Percentiles rank a stretch among this genome's conserved stretches.
Evolutionary conservation across 2,329 filamentous ascomycete genomes (phyloP).

Genomic region (Nectriaceae sp.): DNA sequence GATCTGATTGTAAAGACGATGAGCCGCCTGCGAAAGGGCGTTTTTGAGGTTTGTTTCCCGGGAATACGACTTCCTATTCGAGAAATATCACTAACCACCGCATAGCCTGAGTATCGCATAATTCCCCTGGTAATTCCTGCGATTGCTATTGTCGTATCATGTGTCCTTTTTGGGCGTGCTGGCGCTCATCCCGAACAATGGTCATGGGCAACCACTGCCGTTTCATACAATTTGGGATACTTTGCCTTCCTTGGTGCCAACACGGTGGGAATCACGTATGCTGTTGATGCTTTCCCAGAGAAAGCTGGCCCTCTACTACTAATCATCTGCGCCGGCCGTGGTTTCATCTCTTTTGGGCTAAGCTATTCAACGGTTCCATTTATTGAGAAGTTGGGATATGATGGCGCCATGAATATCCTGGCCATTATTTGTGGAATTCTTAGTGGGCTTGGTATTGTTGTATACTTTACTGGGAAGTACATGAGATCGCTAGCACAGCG

Average conservation of each 20-base stretch:
- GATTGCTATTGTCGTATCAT: not conserved
- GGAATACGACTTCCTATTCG: no score
- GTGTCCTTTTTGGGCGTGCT: conserved; percentile 7
- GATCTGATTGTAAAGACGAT: conserved; percentile 13
- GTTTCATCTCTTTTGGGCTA: conserved; percentile 27
- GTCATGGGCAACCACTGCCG: conserved; percentile 19
- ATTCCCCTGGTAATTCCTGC: conserved; percentile 3
- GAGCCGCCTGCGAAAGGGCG: not conserved
- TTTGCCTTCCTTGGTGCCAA: conserved; percentile 30
- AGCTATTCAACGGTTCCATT: conserved; percentile 24
- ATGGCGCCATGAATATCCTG: conserved; percentile 24
- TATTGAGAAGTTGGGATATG: conserved; percentile 17
- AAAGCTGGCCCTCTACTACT: conserved; percentile 28
- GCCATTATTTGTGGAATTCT: conserved; percentile 21
- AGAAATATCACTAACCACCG: not conserved
- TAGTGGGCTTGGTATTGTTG: not conserved
- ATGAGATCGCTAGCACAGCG: no score
- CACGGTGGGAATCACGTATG: conserved; percentile 29
- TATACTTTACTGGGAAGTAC: not conserved
- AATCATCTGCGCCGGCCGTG: conserved; percentile 25
- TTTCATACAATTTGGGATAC: conserved; percentile 17
- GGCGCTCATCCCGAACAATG: conserved; percentile 7
- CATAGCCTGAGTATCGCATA: conserved; percentile 8
- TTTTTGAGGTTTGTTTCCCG: conserved; percentile 1
- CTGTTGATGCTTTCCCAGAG: conserved; percentile 29